These are phyloP conservation scores for Verbascum thapsus DNA, from an alignment of 257 asterid species.

Conservation along the genomic window DNA sequence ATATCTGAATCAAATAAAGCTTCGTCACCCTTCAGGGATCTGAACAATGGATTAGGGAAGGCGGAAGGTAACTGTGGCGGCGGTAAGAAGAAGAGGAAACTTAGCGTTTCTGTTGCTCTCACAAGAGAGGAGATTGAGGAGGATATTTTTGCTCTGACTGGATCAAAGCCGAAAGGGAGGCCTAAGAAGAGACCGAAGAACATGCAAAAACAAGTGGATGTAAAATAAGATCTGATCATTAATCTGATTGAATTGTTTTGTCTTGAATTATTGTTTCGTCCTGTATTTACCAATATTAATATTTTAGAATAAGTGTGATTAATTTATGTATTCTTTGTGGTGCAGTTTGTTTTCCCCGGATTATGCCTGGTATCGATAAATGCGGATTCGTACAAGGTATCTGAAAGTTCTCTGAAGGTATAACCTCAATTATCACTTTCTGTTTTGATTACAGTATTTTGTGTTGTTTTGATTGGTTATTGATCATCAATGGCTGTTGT, in stretches of 20 bases:
- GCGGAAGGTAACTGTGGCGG: conserved; percentile 21
- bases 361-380: conserved; percentile 41
- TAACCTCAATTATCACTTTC: conserved; percentile 13
- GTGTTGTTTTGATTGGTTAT: conserved; percentile 16
- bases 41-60: conserved; percentile 21
- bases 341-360: conserved; percentile 51
- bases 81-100: conserved; percentile 38
- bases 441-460: conserved; percentile 13
- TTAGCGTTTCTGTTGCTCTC: conserved; percentile 37
- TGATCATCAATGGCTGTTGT: conserved; percentile 20
- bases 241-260: not conserved
- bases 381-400: conserved; percentile 45
- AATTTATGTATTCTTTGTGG: not conserved
- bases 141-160: conserved; percentile 53
- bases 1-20: conserved; percentile 32
- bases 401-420: conserved; percentile 49
- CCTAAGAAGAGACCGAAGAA: conserved; percentile 12
- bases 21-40: conserved; percentile 30
- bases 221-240: not conserved
- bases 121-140: conserved; percentile 63
- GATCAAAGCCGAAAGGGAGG: conserved; percentile 47
- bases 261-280: not conserved
- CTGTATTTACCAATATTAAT: not conserved
- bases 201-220: conserved; percentile 12
- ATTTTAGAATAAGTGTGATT: not conserved